Conservation (phyloP, 495 filamentous ascomycete species). For the Rhypophila decipiens region DNA sequence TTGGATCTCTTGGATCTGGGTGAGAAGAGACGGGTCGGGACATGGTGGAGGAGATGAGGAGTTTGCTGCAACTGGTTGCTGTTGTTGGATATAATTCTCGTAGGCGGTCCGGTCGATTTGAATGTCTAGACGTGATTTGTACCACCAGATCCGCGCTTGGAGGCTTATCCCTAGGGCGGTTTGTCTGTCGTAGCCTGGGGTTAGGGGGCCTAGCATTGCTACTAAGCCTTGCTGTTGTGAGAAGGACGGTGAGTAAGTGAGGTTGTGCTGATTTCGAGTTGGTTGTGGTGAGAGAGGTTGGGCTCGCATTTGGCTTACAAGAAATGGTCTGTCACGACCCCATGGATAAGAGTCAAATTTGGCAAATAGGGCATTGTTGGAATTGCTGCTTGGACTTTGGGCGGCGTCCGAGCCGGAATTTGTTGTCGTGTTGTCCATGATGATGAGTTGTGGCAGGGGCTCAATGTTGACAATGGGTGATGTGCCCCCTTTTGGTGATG, state of each 20-base stretch:
- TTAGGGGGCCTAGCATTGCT: conserved; percentile 21
- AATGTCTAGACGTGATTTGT: conserved; percentile 29
- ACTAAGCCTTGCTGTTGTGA: conserved; percentile 20
- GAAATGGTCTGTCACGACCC: conserved; percentile 21
- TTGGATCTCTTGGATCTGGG: conserved; percentile 21
- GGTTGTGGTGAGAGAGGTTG: background rate
- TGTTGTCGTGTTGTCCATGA: conserved; percentile 1
- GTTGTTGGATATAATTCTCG: conserved; percentile 17
- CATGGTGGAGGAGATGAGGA: background rate
- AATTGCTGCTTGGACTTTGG: background rate
- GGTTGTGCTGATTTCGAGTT: background rate
- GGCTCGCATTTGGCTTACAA: conserved; percentile 18
- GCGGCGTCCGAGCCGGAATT: background rate
- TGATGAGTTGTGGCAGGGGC: too few species aligned
- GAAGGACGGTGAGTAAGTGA: conserved; percentile 2
- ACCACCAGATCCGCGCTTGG: conserved; percentile 39
- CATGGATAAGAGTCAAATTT: conserved; percentile 20
- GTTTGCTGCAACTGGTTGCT: conserved; percentile 3
- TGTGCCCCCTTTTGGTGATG: too few species aligned
- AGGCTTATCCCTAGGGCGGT: conserved; percentile 28
- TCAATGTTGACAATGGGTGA: too few species aligned
- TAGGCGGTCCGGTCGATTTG: conserved; percentile 31
- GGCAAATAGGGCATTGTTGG: conserved; percentile 5
- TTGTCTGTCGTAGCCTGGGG: conserved; percentile 14
- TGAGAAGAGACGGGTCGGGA: conserved; percentile 18